A percentile compares a stretch with the other conserved stretches of the same genome.
Conservation (phyloP, 345 rosid genomes). For the Combretum micranthum region DNA sequence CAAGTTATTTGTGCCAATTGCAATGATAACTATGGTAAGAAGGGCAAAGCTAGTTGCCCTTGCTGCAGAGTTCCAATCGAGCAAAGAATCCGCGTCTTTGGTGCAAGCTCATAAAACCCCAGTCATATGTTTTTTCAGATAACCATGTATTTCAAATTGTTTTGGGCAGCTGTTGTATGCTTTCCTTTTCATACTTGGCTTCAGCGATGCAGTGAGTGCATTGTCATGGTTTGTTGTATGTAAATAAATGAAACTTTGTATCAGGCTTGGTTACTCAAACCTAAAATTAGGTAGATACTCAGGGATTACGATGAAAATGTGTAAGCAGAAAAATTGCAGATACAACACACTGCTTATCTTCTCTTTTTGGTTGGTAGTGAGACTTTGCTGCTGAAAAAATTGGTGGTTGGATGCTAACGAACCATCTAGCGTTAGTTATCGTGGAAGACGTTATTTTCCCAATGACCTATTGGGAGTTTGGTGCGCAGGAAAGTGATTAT, state of each 20-base stretch:
- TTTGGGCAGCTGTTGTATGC: background rate
- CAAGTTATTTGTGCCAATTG: slow-evolving; percentile 22
- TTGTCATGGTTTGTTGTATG: slow-evolving; percentile 7
- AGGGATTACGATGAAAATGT: too few species aligned
- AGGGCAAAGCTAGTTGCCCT: slow-evolving; percentile 20
- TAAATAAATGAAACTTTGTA: slow-evolving; percentile 5
- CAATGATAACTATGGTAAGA: slow-evolving; percentile 14
- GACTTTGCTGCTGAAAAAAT: too few species aligned
- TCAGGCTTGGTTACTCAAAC: too few species aligned
- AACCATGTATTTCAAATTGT: background rate
- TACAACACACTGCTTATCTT: too few species aligned
- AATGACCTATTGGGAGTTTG: too few species aligned
- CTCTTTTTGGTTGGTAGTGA: too few species aligned
- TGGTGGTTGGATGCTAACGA: too few species aligned
- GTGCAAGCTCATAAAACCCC: slow-evolving; percentile 13
- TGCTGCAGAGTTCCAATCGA: slow-evolving; percentile 16
- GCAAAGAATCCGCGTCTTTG: slow-evolving; percentile 20
- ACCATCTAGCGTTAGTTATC: too few species aligned
- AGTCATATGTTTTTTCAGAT: background rate
- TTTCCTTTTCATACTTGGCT: background rate
- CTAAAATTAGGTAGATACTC: too few species aligned
- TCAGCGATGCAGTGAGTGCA: slow-evolving; percentile 7
- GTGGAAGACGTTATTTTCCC: too few species aligned
- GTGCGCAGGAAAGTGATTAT: too few species aligned
- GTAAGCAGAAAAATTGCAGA: too few species aligned